These are phyloP conservation scores for Cyberlindnera veronae DNA, from an alignment of 805 yeast genomes.

Conservation along the genomic window DNA sequence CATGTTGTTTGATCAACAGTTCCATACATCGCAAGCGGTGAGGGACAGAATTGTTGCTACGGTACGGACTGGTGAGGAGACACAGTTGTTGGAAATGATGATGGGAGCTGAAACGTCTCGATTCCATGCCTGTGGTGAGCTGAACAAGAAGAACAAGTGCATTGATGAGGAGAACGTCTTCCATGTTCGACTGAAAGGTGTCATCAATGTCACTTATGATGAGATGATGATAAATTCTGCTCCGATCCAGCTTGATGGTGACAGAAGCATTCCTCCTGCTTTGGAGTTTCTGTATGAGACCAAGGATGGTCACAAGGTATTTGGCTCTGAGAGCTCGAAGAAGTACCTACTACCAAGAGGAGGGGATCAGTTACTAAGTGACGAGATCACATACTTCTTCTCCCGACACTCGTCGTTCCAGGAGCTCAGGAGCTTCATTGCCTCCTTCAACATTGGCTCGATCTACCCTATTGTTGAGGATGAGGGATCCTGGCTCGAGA, in stretches of 20 bases:
- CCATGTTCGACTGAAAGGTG: slow-evolving; percentile 33
- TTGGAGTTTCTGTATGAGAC: slow-evolving; percentile 20
- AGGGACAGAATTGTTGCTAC: slow-evolving; percentile 24
- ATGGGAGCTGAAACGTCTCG: slow-evolving; percentile 2
- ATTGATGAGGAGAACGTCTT: slow-evolving; percentile 6
- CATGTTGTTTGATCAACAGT: slow-evolving; percentile 20
- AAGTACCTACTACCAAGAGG: slow-evolving; percentile 31
- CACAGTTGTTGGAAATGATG: neutral
- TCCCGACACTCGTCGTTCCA: slow-evolving; percentile 47
- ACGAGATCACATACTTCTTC: slow-evolving; percentile 36
- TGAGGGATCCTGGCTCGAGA: slow-evolving; percentile 29
- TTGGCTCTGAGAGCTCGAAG: slow-evolving; percentile 11
- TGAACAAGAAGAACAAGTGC: slow-evolving; percentile 2
- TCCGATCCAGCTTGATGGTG: slow-evolving; percentile 10
- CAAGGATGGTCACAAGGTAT: slow-evolving; percentile 24
- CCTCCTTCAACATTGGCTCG: slow-evolving; percentile 35
- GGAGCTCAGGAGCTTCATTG: slow-evolving; percentile 36
- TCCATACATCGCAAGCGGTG: slow-evolving; percentile 32
- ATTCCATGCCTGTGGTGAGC: slow-evolving; percentile 19
- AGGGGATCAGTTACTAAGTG: slow-evolving; percentile 32
- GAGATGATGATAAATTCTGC: slow-evolving; percentile 5
- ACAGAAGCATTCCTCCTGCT: slow-evolving; percentile 13
- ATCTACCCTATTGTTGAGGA: slow-evolving; percentile 44
- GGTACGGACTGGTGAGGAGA: neutral
- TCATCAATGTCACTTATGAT: slow-evolving; percentile 32